Evolutionary conservation across 148 eudicot species (phyloP), one percentile per base, ranked within the genome.

Genomic region (Oxyria digyna): DNA sequence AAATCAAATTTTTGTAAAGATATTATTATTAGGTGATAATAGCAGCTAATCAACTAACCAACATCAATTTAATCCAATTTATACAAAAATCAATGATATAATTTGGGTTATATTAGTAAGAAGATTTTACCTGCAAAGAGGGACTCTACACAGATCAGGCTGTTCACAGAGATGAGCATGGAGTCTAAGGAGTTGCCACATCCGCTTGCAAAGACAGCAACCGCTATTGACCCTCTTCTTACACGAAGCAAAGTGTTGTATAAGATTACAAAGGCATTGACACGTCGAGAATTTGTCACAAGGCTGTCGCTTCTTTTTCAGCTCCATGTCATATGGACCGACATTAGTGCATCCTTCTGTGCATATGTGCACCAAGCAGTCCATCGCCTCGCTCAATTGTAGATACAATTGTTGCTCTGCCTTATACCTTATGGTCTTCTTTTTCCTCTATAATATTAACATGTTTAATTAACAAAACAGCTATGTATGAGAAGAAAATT

Each of bases 361-460:
- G 67, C 91, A 89, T 46, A 92, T 89, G 76, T 92, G 97, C 72
- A 79, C 89, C 49, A 92, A 72, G 74, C 97, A 85, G 17, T 85
- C 97, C 97, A 92, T 92, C 15, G 96, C 97, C 72, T 89, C 97
- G n/a, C 82, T 77, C 67, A 92, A 79, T 74, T 89, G 87, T n/a
- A 85, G 4, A 70, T 87, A 92, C 75, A 87, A 45, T 10, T 49
- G 71, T 66, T 84, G 93, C 42, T 84, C 96, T 48, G 79, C 69
- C 55, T 74, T 89, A 42, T 87, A 84, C 76, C 83, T 83, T 48
- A 78, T 85, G 35, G 81, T 78, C 78, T 77, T 92, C 80, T 81
- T 92, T 73, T 79, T 92, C 81, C 96, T 89, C 97, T 92, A 81
- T 69, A 59, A 55, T n/a, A 55, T 55, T 26, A 55, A 35, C 6